Evolutionary conservation across 371 early-diverging fungal species (phyloP).

Genomic region (Circinella umbellata): DNA sequence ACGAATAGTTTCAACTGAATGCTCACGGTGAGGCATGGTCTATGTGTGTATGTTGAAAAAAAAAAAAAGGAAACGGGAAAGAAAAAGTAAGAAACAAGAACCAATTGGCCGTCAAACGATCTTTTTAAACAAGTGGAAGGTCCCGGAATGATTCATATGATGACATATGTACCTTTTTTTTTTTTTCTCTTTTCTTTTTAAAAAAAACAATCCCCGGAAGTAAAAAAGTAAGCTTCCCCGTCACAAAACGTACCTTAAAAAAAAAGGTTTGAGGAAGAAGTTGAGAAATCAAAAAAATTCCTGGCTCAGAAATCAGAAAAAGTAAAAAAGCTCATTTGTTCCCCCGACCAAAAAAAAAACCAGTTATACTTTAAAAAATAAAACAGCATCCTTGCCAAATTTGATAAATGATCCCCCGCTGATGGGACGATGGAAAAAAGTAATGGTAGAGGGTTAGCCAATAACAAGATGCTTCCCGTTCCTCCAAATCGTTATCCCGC

Average conservation of each 20-base stretch:
- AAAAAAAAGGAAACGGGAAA: constrained; percentile 5
- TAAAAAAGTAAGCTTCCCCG: background rate
- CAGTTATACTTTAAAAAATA: too few species aligned
- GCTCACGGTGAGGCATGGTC: constrained; percentile 48
- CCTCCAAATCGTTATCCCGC: constrained; percentile 10
- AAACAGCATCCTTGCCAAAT: too few species aligned
- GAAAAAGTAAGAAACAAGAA: background rate
- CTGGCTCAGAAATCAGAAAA: background rate
- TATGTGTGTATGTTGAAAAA: constrained; percentile 2
- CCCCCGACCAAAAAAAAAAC: too few species aligned
- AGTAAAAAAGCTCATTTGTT: constrained; percentile 2
- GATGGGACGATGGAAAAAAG: background rate
- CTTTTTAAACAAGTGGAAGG: background rate
- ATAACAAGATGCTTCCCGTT: constrained; percentile 1
- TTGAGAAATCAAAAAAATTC: constrained; percentile 12
- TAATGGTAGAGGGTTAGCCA: too few species aligned
- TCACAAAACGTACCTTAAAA: constrained; percentile 7
- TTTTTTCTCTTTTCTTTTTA: background rate
- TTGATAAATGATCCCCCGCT: too few species aligned
- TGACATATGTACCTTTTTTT: constrained; percentile 12
- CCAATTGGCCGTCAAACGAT: too few species aligned
- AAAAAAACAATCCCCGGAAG: constrained; percentile 14
- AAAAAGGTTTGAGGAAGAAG: constrained; percentile 8
- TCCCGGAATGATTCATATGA: constrained; percentile 14
- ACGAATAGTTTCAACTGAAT: constrained; percentile 69